phyloP scores from a whole-genome alignment of 1,139 yeast species.

The Yamadazyma sp. region DNA sequence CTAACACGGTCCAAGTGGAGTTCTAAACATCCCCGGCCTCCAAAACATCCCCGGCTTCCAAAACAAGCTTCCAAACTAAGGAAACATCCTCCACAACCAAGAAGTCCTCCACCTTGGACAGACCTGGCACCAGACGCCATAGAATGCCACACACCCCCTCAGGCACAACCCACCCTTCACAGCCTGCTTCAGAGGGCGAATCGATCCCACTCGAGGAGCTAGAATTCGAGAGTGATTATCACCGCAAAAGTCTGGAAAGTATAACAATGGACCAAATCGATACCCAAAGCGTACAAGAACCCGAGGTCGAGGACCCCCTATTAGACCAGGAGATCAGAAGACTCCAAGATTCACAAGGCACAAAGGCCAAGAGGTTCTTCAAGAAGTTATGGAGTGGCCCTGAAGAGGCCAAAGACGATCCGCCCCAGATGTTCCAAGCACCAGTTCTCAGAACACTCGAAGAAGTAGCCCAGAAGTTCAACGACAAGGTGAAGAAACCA shows the following conservation, averaged over 20 bases:
- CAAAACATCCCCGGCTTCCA: no score
- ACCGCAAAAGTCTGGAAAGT: slow-evolving; percentile 1
- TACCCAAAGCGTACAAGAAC: background rate
- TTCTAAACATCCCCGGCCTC: no score
- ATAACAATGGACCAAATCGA: background rate
- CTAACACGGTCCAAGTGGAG: no score
- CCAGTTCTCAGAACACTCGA: slow-evolving; percentile 29
- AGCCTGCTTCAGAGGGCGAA: background rate
- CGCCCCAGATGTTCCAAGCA: slow-evolving; percentile 33
- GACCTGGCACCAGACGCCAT: no score
- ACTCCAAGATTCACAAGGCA: slow-evolving; percentile 3
- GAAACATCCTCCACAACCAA: no score
- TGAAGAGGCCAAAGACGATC: slow-evolving; percentile 42
- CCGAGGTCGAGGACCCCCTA: slow-evolving; percentile 5
- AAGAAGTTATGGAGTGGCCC: slow-evolving; percentile 54
- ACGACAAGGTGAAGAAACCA: slow-evolving; percentile 22
- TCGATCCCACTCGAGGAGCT: background rate
- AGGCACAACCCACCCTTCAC: no score
- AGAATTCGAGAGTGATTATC: background rate
- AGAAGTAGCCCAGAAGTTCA: slow-evolving; percentile 40
- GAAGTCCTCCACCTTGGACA: no score
- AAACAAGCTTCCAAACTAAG: no score
- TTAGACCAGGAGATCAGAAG: slow-evolving; percentile 9
- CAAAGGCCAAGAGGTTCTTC: slow-evolving; percentile 6
- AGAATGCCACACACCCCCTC: no score